phyloP scores from a whole-genome alignment of 2,329 filamentous ascomycete species.

The Sphaerulina populicola region DNA sequence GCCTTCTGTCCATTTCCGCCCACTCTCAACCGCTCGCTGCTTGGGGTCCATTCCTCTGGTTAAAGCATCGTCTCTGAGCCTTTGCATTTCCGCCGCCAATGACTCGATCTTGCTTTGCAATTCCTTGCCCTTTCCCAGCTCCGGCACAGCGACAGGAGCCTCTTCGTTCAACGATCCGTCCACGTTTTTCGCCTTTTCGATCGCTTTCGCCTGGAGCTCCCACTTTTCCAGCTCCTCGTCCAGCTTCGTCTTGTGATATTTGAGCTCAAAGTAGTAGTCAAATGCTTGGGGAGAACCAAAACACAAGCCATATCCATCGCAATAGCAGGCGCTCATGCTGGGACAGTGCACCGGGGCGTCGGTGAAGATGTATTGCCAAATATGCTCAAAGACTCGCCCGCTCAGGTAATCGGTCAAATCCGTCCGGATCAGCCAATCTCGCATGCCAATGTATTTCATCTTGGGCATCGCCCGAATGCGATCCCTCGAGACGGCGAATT shows the following conservation, averaged over 20 bases:
- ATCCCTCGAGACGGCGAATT: constrained; percentile 54
- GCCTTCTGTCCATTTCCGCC: constrained; percentile 48
- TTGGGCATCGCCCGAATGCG: constrained; percentile 48
- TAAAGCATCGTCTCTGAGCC: constrained; percentile 40
- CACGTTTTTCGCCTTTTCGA: constrained; percentile 33
- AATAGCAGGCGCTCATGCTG: constrained; percentile 51
- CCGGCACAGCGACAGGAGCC: constrained; percentile 33
- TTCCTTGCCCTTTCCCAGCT: constrained; percentile 38
- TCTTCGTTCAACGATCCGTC: constrained; percentile 36
- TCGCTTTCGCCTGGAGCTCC: constrained; percentile 35
- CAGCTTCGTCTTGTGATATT: constrained; percentile 36
- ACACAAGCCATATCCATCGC: constrained; percentile 56
- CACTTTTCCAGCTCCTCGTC: constrained; percentile 38
- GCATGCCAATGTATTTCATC: constrained; percentile 48
- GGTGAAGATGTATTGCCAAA: constrained; percentile 57
- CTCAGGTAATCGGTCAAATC: constrained; percentile 48
- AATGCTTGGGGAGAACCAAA: constrained; percentile 47
- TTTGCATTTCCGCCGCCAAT: constrained; percentile 38
- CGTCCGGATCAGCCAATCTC: constrained; percentile 55
- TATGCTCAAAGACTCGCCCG: constrained; percentile 55
- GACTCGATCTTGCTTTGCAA: constrained; percentile 40
- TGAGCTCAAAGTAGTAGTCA: constrained; percentile 43
- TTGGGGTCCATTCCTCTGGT: constrained; percentile 45
- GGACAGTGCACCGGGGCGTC: constrained; percentile 44
- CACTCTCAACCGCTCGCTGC: constrained; percentile 46